Conservation (phyloP, 2,329 filamentous ascomycete genomes). For the Lasiodiplodia theobromae region DNA sequence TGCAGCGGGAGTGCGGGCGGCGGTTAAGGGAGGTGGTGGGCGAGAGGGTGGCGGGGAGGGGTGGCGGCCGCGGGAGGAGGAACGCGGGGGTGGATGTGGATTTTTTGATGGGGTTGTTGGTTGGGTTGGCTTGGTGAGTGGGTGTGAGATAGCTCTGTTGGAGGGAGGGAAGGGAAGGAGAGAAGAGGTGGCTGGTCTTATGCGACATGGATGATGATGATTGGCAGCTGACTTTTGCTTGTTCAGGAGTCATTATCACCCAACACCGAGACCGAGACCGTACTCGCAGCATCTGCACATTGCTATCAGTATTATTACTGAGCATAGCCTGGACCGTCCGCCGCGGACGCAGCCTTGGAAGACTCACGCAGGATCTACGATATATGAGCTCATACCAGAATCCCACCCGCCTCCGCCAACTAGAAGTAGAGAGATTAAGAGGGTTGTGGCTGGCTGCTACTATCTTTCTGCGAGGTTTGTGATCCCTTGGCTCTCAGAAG, state of each 20-base stretch:
- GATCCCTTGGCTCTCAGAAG: background rate
- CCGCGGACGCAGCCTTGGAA: conserved; percentile 32
- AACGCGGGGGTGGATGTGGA: conserved; percentile 44
- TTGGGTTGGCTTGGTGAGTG: conserved; percentile 46
- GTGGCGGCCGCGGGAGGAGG: conserved; percentile 31
- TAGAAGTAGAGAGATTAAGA: background rate
- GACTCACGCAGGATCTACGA: conserved; percentile 27
- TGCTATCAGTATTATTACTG: conserved; percentile 36
- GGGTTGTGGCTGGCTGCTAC: conserved; percentile 3
- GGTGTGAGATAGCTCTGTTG: background rate
- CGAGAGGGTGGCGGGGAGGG: conserved; percentile 41
- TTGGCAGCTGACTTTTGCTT: background rate
- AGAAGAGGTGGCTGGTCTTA: too few species aligned
- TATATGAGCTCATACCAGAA: background rate
- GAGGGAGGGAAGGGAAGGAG: too few species aligned
- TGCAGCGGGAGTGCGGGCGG: conserved; percentile 40
- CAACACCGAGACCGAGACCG: conserved; percentile 34
- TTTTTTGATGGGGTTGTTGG: conserved; percentile 48
- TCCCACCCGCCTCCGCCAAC: too few species aligned
- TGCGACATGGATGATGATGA: too few species aligned
- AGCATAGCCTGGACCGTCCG: conserved; percentile 40
- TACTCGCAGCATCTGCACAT: conserved; percentile 19
- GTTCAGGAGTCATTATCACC: conserved; percentile 43
- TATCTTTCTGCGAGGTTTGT: conserved; percentile 6
- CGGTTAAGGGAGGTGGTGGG: conserved; percentile 40